Percentiles rank a stretch among this genome's conserved stretches.
These are phyloP conservation scores for Aspergillus sp. DNA, from an alignment of 2,329 filamentous ascomycete species.

Conservation along the genomic window DNA sequence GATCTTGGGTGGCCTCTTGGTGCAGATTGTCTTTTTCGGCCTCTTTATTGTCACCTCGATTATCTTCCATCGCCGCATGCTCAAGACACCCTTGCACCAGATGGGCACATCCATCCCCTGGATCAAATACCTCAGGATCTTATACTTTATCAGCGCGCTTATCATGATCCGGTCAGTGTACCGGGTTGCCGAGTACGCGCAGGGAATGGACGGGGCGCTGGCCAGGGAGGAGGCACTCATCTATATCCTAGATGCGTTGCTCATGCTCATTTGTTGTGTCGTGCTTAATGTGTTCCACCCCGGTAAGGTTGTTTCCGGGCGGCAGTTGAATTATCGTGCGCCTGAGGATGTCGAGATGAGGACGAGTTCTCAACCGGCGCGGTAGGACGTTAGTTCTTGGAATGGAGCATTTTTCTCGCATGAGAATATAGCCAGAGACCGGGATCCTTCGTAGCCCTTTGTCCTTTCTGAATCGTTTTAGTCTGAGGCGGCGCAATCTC, in stretches of 20 bases:
- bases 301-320: neutral
- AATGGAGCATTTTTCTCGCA: too few species aligned
- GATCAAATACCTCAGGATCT: slow-evolving; percentile 17
- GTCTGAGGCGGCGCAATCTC: neutral
- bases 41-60: slow-evolving; percentile 53
- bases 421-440: too few species aligned
- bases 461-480: too few species aligned
- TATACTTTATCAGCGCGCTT: slow-evolving; percentile 21
- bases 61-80: slow-evolving; percentile 16
- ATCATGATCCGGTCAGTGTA: slow-evolving; percentile 27
- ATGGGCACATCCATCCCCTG: slow-evolving; percentile 4
- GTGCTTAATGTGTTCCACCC: slow-evolving; percentile 6
- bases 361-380: too few species aligned
- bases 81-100: neutral
- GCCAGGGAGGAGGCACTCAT: slow-evolving; percentile 14
- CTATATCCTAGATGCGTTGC: slow-evolving; percentile 9
- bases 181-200: slow-evolving; percentile 26
- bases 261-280: slow-evolving; percentile 9
- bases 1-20: slow-evolving; percentile 59
- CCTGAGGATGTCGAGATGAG: slow-evolving; percentile 6
- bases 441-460: too few species aligned
- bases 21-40: slow-evolving; percentile 63
- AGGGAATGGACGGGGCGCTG: slow-evolving; percentile 15
- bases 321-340: neutral
- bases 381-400: too few species aligned